Conservation (phyloP, 768 basidiomycete species). For the Cyclocybe cylindracea region DNA sequence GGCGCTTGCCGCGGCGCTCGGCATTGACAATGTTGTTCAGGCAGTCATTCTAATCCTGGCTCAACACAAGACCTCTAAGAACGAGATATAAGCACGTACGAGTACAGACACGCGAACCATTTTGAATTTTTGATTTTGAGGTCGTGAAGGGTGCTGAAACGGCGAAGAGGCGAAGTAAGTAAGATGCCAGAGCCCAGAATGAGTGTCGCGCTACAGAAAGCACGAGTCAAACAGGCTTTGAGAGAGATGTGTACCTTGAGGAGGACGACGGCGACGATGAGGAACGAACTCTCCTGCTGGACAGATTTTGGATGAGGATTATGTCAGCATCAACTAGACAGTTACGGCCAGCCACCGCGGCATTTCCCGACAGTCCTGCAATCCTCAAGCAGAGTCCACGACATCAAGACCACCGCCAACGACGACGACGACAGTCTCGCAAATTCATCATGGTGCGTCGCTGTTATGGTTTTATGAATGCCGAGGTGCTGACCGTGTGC, state of each 20-base stretch:
- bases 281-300: slow-evolving; percentile 15
- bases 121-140: slow-evolving; percentile 31
- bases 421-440: slow-evolving; percentile 22
- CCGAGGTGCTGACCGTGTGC: slow-evolving; percentile 15
- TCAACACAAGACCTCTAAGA: slow-evolving; percentile 26
- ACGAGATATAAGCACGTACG: slow-evolving; percentile 53
- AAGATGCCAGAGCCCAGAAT: slow-evolving; percentile 56
- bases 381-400: slow-evolving; percentile 9
- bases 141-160: slow-evolving; percentile 18
- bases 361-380: slow-evolving; percentile 24
- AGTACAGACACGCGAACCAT: slow-evolving; percentile 93
- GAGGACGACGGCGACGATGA: slow-evolving; percentile 24
- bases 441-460: slow-evolving; percentile 54
- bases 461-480: neutral
- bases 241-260: slow-evolving; percentile 46
- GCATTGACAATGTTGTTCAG: slow-evolving; percentile 99
- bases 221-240: slow-evolving; percentile 74
- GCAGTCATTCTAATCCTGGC: slow-evolving; percentile 44
- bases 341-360: slow-evolving; percentile 44
- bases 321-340: slow-evolving; percentile 31
- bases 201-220: slow-evolving; percentile 84
- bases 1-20: slow-evolving; percentile 98
- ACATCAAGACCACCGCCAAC: slow-evolving; percentile 22
- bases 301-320: slow-evolving; percentile 13
- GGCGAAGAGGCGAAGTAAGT: slow-evolving; percentile 31